Evolutionary conservation across 305 asterid genomes (phyloP), one percentile per base, ranked within the genome.

Genomic region (Ruellia speciosa): DNA sequence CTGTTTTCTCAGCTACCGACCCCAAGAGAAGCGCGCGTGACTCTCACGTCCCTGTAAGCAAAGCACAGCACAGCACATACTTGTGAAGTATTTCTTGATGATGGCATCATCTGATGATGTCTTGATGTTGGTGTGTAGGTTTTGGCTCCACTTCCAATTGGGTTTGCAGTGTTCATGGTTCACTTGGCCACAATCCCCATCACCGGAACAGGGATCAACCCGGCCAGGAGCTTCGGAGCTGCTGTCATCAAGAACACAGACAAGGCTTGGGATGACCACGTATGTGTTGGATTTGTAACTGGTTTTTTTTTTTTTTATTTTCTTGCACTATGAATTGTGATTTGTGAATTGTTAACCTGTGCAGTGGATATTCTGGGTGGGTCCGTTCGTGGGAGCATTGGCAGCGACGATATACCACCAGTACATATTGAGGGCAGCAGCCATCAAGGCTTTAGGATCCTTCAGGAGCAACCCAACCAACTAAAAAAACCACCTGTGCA

Each of bases 11-110:
- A 20, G 95, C 95, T 37, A 87, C 96, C 14, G 96, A 87, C 69
- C 88, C 96, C 28, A 87, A 87, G 80, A 73, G 96, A 61, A 87
- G 74, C 62, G 96, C 96, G 0, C 94, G 96, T 49, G 96, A 87
- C 76, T 84, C 96, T 28, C 94, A 87, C 76, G 78, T 87, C 55
- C 90, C 96, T 7, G 95, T 87, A 72, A 70, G 77, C 33, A 17
- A 19, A 9, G 9, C 24, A 4, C 12, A 37, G 6, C 9, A 37
- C 41, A 37, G 5, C 41, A 10, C 11, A 37, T n/a, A n/a, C n/a
- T n/a, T n/a, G n/a, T n/a, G n/a, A n/a, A n/a, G n/a, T n/a, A n/a
- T n/a, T n/a, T n/a, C n/a, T n/a, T n/a, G n/a, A 24, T 24, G 31
- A 4, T 4, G 31, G 31, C 49, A 12, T 43, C 47, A 43, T 43